Percentiles rank a stretch among this genome's conserved stretches.
These are phyloP conservation scores for Aspergillus pseudoviridinutans DNA, from an alignment of 2,329 filamentous ascomycete species.

Conservation along the genomic window DNA sequence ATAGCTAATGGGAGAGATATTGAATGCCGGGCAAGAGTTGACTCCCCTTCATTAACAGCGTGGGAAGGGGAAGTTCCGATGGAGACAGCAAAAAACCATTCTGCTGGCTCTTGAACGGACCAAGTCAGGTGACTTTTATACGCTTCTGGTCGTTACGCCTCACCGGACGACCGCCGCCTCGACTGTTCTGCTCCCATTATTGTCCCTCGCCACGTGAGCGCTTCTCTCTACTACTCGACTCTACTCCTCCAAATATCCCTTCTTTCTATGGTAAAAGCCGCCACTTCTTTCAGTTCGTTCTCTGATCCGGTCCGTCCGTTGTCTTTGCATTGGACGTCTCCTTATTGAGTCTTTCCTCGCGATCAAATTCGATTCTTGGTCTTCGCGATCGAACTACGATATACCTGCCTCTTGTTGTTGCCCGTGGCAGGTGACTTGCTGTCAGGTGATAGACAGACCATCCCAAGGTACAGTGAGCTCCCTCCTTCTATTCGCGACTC, in stretches of 20 bases:
- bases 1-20: constrained; percentile 6
- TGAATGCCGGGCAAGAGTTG: neutral
- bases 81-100: no score
- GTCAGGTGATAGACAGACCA: constrained; percentile 43
- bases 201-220: constrained; percentile 40
- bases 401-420: constrained; percentile 32
- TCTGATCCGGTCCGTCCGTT: constrained; percentile 16
- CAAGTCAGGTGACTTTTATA: constrained; percentile 31
- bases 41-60: neutral
- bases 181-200: constrained; percentile 18
- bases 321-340: constrained; percentile 4
- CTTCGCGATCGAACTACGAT: constrained; percentile 24
- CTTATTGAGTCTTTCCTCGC: constrained; percentile 12
- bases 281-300: constrained; percentile 17
- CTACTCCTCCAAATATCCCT: constrained; percentile 26
- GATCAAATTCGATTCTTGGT: constrained; percentile 15
- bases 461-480: constrained; percentile 33
- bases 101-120: constrained; percentile 1
- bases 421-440: constrained; percentile 42
- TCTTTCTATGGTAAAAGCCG: constrained; percentile 24
- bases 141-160: constrained; percentile 19
- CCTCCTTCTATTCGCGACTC: constrained; percentile 14
- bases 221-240: constrained; percentile 24
- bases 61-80: neutral
- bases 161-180: constrained; percentile 19